Conservation (phyloP, 768 basidiomycete species). For the Paxillus rubicundulus region DNA sequence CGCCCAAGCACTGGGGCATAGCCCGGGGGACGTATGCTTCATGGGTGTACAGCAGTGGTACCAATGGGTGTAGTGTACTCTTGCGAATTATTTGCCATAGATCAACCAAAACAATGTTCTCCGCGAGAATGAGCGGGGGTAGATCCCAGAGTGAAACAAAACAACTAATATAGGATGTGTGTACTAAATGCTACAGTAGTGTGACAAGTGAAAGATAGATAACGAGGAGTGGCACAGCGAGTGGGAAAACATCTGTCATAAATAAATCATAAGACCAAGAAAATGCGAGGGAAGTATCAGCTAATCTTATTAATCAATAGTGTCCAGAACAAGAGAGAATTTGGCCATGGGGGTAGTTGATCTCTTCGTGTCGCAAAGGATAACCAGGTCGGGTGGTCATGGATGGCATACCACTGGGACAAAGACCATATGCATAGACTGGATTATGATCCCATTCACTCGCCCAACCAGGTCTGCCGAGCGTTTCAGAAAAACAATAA, state of each 20-base stretch:
- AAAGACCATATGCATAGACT: constrained; percentile 7
- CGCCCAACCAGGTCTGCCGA: constrained; percentile 12
- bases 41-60: too few species aligned
- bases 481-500: not conserved
- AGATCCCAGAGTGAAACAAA: not conserved
- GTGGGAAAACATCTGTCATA: not conserved
- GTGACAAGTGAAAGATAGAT: constrained; percentile 2
- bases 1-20: too few species aligned
- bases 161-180: constrained; percentile 10
- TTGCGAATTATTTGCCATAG: too few species aligned
- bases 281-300: constrained; percentile 2
- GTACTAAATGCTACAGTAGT: constrained; percentile 14
- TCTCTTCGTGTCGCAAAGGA: constrained; percentile 3
- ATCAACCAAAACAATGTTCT: too few species aligned
- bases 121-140: too few species aligned
- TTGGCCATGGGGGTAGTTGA: constrained; percentile 5
- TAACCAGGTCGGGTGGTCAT: constrained; percentile 2
- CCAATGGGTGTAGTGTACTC: too few species aligned
- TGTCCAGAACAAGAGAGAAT: constrained; percentile 10
- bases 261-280: not conserved
- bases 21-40: too few species aligned
- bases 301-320: constrained; percentile 5
- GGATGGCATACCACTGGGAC: not conserved
- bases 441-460: constrained; percentile 20
- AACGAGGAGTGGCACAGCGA: not conserved